Conservation (phyloP, 176 grass and related monocot genomes). For the Oryza australiensis region DNA sequence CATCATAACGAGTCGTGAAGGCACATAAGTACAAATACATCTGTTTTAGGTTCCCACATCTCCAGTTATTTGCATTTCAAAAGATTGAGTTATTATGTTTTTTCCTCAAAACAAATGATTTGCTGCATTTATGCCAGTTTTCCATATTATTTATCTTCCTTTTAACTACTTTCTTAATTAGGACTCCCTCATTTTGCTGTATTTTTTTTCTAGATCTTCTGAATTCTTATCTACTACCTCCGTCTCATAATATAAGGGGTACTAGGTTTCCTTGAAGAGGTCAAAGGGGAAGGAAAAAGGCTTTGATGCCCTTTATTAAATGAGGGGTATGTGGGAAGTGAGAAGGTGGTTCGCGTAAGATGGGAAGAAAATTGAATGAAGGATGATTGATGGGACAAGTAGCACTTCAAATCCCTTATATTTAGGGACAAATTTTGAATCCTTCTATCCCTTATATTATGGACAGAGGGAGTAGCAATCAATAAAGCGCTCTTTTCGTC, state of each 20-base stretch:
- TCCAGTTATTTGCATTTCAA: constrained; percentile 22
- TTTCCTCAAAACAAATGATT: constrained; percentile 17
- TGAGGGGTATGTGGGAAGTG: no score
- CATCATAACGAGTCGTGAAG: background rate
- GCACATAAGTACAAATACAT: background rate
- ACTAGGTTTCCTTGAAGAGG: no score
- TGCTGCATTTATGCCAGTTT: constrained; percentile 20
- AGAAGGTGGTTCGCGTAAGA: no score
- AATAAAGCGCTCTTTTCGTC: background rate
- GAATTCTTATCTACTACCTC: background rate
- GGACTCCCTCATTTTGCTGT: background rate
- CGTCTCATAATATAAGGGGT: no score
- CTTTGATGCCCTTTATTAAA: no score
- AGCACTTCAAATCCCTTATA: no score
- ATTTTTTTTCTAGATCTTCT: background rate
- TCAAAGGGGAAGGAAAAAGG: no score
- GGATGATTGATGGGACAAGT: no score
- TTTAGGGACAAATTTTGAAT: no score
- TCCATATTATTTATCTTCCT: background rate
- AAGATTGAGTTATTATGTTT: constrained; percentile 3
- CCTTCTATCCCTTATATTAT: no score
- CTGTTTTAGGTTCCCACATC: background rate
- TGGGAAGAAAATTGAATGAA: no score
- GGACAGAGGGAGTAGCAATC: background rate
- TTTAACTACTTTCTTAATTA: background rate